These are phyloP conservation scores for Ligustrum vulgare DNA, from an alignment of 257 asterid species.

Conservation along the genomic window DNA sequence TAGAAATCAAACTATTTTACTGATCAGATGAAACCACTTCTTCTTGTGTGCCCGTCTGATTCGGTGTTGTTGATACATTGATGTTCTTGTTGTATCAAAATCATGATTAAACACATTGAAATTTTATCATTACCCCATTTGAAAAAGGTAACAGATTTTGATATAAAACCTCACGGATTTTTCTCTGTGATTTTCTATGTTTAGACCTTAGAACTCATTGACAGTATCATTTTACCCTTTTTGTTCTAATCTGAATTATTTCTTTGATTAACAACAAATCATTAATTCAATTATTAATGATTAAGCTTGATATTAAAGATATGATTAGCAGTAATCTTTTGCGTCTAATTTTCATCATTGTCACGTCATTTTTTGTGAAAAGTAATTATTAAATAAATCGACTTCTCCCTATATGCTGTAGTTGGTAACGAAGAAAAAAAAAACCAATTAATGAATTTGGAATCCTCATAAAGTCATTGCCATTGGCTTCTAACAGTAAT, in stretches of 20 bases:
- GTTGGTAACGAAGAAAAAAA: neutral
- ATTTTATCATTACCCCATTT: neutral
- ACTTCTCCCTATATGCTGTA: neutral
- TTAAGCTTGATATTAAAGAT: conserved; percentile 20
- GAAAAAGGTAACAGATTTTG: conserved; percentile 22
- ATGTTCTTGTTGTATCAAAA: no score
- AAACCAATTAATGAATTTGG: neutral
- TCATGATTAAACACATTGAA: neutral
- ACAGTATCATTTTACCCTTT: conserved; percentile 25
- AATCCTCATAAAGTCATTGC: neutral
- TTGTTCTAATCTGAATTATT: neutral
- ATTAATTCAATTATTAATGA: neutral
- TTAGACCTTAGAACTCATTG: conserved; percentile 22
- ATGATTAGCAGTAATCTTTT: neutral
- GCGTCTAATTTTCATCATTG: conserved; percentile 4
- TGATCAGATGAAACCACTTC: no score
- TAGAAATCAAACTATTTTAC: no score
- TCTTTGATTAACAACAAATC: neutral
- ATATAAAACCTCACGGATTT: conserved; percentile 31
- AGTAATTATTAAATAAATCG: neutral
- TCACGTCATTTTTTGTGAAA: neutral
- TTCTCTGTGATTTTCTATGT: conserved; percentile 31
- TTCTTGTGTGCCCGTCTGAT: no score
- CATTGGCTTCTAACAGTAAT: neutral
- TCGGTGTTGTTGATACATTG: no score